Conservation (phyloP, 768 basidiomycete genomes). For the Lepiota brunneoincarnata region DNA sequence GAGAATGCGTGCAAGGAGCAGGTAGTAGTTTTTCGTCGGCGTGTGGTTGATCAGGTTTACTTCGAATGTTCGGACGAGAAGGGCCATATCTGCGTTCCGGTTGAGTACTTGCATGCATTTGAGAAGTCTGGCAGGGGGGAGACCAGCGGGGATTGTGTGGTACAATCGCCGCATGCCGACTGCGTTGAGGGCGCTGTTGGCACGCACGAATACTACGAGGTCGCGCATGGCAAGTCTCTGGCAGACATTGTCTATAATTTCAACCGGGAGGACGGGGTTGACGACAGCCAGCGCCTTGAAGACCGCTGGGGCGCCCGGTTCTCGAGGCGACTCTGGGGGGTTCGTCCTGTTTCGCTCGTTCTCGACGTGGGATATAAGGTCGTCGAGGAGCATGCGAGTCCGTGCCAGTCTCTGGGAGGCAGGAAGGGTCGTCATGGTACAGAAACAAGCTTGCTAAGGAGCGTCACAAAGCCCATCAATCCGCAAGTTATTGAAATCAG, state of each 20-base stretch:
- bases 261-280: conserved; percentile 21
- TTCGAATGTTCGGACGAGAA: conserved; percentile 43
- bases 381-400: conserved; percentile 10
- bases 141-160: conserved; percentile 10
- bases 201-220: conserved; percentile 17
- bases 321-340: not conserved
- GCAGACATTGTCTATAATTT: conserved; percentile 25
- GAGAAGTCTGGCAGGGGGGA: conserved; percentile 18
- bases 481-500: no score
- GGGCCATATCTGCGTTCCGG: conserved; percentile 31
- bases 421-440: conserved; percentile 4
- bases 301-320: not conserved
- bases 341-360: conserved; percentile 2
- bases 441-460: not conserved
- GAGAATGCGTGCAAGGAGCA: conserved; percentile 45
- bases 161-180: conserved; percentile 25
- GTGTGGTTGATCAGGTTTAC: conserved; percentile 36
- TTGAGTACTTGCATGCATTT: conserved; percentile 39
- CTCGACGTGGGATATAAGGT: conserved; percentile 11
- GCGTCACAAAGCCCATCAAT: no score
- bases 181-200: conserved; percentile 20
- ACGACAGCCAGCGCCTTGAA: not conserved
- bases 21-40: conserved; percentile 48
- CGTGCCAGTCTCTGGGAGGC: not conserved
- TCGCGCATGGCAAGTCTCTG: conserved; percentile 19